Conservation (phyloP, 208 protist species). For the Leishmania amazonensis region DNA sequence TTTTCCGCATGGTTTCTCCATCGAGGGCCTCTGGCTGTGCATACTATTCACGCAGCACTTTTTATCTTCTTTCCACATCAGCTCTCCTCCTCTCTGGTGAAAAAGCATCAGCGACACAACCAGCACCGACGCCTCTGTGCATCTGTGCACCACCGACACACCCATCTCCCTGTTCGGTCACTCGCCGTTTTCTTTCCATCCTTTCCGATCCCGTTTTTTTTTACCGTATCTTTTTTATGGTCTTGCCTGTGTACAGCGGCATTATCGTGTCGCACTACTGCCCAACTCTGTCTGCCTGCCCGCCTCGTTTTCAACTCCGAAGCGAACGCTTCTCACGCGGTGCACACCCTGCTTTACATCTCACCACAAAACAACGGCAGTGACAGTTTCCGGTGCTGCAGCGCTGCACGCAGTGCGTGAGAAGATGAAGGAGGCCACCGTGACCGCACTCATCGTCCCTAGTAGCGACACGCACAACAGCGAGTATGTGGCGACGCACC, state of each 20-base stretch:
- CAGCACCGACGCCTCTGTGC: neutral
- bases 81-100: too few species aligned
- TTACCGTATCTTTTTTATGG: neutral
- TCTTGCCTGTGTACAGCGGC: neutral
- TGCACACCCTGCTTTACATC: neutral
- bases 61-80: neutral
- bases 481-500: conserved; percentile 94
- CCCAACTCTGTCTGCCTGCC: neutral
- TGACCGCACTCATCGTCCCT: conserved; percentile 92
- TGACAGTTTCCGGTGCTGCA: conserved; percentile 31
- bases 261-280: neutral
- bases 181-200: neutral
- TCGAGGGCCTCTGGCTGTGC: neutral
- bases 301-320: neutral
- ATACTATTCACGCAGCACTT: neutral
- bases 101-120: neutral
- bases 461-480: conserved; percentile 95
- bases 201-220: neutral
- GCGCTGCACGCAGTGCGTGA: conserved; percentile 66
- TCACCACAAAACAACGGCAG: neutral
- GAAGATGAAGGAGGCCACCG: conserved; percentile 60
- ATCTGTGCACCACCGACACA: neutral
- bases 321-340: neutral
- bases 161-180: neutral
- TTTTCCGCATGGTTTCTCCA: neutral